These are phyloP conservation scores for Candida tetrigidarum DNA, from an alignment of 1,139 yeast species.

Conservation along the genomic window DNA sequence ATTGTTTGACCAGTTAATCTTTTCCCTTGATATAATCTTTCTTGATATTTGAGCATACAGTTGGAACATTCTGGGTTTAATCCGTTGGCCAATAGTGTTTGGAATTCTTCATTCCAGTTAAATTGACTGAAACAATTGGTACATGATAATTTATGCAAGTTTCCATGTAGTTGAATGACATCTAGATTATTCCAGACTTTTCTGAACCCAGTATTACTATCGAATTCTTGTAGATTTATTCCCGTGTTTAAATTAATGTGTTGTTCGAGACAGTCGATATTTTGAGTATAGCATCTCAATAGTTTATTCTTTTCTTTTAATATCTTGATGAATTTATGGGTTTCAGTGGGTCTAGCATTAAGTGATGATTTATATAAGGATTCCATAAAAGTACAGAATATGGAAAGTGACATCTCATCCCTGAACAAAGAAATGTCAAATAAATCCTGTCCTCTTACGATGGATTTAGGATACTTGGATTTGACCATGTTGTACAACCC, in stretches of 20 bases:
- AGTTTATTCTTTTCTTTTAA: constrained; percentile 70
- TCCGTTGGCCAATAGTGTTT: constrained; percentile 51
- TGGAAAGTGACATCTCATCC: constrained; percentile 59
- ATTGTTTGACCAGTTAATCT: constrained; percentile 54
- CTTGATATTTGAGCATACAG: constrained; percentile 57
- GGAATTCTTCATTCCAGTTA: constrained; percentile 63
- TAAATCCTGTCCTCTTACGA: constrained; percentile 83
- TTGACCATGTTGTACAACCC: constrained; percentile 83
- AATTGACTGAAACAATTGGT: constrained; percentile 64
- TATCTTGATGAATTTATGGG: constrained; percentile 75
- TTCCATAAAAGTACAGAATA: constrained; percentile 85
- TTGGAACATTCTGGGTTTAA: constrained; percentile 65
- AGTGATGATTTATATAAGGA: constrained; percentile 65
- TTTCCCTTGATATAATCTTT: constrained; percentile 62
- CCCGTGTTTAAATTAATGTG: constrained; percentile 50
- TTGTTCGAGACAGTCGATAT: constrained; percentile 57
- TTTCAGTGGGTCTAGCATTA: constrained; percentile 77
- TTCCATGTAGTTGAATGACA: constrained; percentile 91
- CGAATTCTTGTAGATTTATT: constrained; percentile 36
- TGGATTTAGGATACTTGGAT: constrained; percentile 59
- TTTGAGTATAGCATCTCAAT: constrained; percentile 83
- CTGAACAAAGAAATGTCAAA: constrained; percentile 85
- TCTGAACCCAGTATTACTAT: constrained; percentile 28
- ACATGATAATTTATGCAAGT: constrained; percentile 74
- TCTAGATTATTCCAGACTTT: constrained; percentile 65